Conservation (phyloP, 2,329 filamentous ascomycete species). For the Helicocarpus griseus region DNA sequence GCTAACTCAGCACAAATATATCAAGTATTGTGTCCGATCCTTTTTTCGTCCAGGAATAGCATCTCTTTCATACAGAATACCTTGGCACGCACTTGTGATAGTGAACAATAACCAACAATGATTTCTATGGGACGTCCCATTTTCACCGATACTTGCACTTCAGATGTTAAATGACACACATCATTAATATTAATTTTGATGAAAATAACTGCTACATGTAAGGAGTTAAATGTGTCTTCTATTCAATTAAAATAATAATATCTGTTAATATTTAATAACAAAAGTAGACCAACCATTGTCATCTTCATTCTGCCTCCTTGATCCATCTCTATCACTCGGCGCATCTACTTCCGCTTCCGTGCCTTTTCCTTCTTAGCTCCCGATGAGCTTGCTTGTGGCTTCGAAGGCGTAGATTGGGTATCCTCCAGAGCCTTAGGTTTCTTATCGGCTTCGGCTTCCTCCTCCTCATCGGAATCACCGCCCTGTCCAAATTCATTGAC, state of each 20-base stretch:
- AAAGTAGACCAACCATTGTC: not conserved
- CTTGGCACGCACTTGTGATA: too few relatives aligned
- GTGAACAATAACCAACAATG: too few relatives aligned
- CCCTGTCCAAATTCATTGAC: conserved; percentile 98
- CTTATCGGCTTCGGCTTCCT: conserved; percentile 16
- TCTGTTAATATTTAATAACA: not conserved
- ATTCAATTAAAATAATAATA: not conserved
- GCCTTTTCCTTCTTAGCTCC: conserved; percentile 2
- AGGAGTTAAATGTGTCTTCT: not conserved
- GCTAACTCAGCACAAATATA: too few relatives aligned
- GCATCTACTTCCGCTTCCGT: conserved; percentile 11
- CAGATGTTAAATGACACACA: too few relatives aligned
- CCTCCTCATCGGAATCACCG: conserved; percentile 71
- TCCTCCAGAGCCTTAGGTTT: conserved; percentile 10
- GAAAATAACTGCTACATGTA: not conserved
- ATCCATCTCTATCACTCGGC: not conserved
- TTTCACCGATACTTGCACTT: too few relatives aligned
- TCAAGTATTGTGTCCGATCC: too few relatives aligned
- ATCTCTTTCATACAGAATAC: too few relatives aligned
- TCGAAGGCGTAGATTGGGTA: not conserved
- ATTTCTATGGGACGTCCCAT: too few relatives aligned
- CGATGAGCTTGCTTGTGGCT: conserved; percentile 4
- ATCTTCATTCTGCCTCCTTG: not conserved
- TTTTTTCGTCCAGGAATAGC: too few relatives aligned
- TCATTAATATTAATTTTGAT: not conserved